Base-by-base conservation (phyloP, 352 stramenopile species). In the Globisporangium alternatum region DNA sequence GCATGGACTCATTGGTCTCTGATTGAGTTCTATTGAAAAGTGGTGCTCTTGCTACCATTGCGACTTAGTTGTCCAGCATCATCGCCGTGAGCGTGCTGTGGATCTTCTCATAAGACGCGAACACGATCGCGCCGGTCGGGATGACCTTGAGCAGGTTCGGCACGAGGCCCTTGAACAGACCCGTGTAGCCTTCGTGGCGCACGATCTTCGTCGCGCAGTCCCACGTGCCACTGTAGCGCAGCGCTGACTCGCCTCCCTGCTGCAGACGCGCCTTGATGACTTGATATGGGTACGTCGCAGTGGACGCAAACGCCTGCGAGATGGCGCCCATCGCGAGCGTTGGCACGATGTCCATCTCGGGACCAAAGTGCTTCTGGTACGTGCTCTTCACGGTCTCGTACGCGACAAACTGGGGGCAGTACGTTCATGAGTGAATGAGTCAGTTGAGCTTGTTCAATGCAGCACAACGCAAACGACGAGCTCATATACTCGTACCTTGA, bases 211-310 rank as follows among this genome's bases (percentile, higher is more conserved):
- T 71, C 1, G 92, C 88, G 65, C 93, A 98, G 65, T 97, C 83
- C 70, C 89, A 84, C 5, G 97, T 96, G 64, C 92, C 91, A 33
- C 60, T 77, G 75, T 99, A 98, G 39, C 98, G 88, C n/a, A 75
- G 65, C 15, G 86, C 86, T 8, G 69, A 74, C 19, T 75, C 71
- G 37, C 91, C 71, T 87, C 87, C 80, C 70, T 99, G 95, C 67
- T 99, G 97, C 19, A 99, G 70, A 60, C 97, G 80, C 17, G 95
- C 88, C 81, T 99, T 99, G 53, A 99, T 93, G 13, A 99, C 93
- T 77, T 99, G 96, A 59, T 98, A 91, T 21, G 97, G 96, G 75
- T 98, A 99, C 17, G 95, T 98, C 5, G 75, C 85, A 21, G 82
- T 91, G 9, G 84, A 93, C 31, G 86, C 85, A 61, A 95, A 83